Evolutionary conservation across 352 stramenopile species (phyloP).

Genomic region (Globisporangium spinosum): DNA sequence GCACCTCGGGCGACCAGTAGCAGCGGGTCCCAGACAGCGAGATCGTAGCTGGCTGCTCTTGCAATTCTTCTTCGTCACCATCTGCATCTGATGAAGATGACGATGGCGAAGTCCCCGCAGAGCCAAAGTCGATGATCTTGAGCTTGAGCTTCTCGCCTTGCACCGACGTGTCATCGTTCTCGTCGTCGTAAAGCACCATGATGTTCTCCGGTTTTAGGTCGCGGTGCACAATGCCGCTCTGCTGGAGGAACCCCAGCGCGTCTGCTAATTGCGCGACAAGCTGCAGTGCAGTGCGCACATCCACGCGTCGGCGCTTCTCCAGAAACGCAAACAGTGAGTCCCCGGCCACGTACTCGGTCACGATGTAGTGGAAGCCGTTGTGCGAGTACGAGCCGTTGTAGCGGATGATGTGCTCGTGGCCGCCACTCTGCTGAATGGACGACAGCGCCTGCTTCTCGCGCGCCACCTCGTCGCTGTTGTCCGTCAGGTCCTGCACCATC

Average conservation of each 20-base stretch:
- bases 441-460: conserved; percentile 57
- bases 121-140: conserved; percentile 90
- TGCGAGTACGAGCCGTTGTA: conserved; percentile 65
- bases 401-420: conserved; percentile 58
- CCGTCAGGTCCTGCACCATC: conserved; percentile 63
- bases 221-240: conserved; percentile 67
- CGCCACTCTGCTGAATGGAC: conserved; percentile 47
- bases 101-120: conserved; percentile 30
- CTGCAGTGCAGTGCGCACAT: conserved; percentile 40
- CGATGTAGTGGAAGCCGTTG: conserved; percentile 81
- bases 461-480: conserved; percentile 50
- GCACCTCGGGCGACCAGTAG: conserved; percentile 84
- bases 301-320: conserved; percentile 43
- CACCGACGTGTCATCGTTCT: background rate
- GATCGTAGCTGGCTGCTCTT: conserved; percentile 14
- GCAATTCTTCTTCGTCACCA: conserved; percentile 6
- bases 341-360: conserved; percentile 69
- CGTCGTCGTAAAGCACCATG: conserved; percentile 42
- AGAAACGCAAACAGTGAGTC: conserved; percentile 72
- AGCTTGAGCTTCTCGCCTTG: conserved; percentile 37
- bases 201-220: conserved; percentile 90
- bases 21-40: conserved; percentile 74
- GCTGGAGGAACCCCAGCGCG: conserved; percentile 67
- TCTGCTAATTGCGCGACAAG: conserved; percentile 61
- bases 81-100: background rate